Evolutionary conservation across 352 stramenopile species (phyloP), one percentile per base, ranked within the genome.

Genomic region (Pythium dissotocum): DNA sequence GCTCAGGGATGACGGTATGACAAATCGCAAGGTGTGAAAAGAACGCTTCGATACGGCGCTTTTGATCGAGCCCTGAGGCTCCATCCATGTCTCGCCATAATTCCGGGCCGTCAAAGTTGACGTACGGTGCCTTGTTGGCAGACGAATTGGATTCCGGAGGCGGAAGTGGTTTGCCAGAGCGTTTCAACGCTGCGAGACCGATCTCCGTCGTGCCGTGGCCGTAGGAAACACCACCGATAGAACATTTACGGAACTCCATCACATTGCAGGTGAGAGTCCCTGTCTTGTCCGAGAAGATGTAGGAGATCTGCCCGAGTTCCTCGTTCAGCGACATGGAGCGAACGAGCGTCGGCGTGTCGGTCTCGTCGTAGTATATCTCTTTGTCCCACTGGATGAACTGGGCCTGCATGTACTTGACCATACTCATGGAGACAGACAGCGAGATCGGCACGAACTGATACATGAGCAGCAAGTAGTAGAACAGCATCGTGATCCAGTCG

Each of bases 231-330:
- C 95, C 95, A 10, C 83, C 90, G 55, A 99, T 94, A 1, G 90
- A 95, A 63, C 94, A 98, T 62, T 97, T 97, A 32, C 94, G 80
- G 55, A 99, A 98, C 72, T 99, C 89, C 97, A 99, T 99, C 6
- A 99, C 83, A 77, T 99, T 99, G 73, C 96, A 98, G 1, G 98
- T 99, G 5, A 99, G 79, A n/a, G 98, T 99, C n/a, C 98, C 98
- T 2, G 98, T 99, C 71, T 99, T 99, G 79, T 99, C 98, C 1
- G 89, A 98, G 75, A 99, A 99, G 6, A 99, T 94, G 69, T 99
- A 99, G 32, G 97, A 91, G 53, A 99, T 97, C 82, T 99, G 93
- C 2, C 97, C 98, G 14, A 99, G 82, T 58, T 98, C 93, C 73
- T 97, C 95, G 58, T 97, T 98, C 33, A 99, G 83, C 16, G 93